Base-by-base conservation (phyloP, 1,139 yeast genomes). In the Pneumocystis canis region DNA sequence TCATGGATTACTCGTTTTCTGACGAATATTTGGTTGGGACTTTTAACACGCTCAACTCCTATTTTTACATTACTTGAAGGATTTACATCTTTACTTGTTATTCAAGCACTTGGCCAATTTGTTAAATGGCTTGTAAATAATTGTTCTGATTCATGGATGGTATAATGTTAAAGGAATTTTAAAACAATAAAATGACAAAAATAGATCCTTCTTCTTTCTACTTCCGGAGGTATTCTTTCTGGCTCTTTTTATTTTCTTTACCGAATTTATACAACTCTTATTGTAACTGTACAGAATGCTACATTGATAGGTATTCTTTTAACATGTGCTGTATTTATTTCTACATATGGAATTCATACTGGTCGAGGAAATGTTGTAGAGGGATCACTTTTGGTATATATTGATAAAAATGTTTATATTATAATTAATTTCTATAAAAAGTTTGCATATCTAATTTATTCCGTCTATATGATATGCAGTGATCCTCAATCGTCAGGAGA, bases 61-160 rank as follows among this genome's bases (percentile, higher is more conserved):
- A 77, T 87, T 60, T 90, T 92, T 74, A 87, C 97, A 1, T 79
- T 89, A 18, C 75, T 89, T 63, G 98, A 92, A 75, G 98, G 98
- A 0, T 85, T 92, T 70, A 92, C 97, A 74, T 84, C 96, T 0
- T 80, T 92, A 58, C 77, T 92, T 64, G 84, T 89, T 35, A 88
- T 92, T 66, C 98, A 92, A 74, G 89, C 96, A 7, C 80, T 87
- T 57, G 97, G 97, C 6, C 92, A 89, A 71, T 82, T 88, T 7
- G 80, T 88, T 63, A 80, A 82, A 66, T 85, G 92, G 86, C 75
- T 89, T 59, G 82, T 85, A n/a, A 77, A 79, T 47, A 77, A 79
- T 68, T 81, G 79, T 68, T 86, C 90, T 9, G 94, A 87, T 70
- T 77, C 83, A 54, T 88, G 96, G 94, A 82, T 87, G 66, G 66